Evolutionary conservation across 2,329 filamentous ascomycete genomes (phyloP), one percentile per base, ranked within the genome.

Genomic region (Nectriaceae sp.): DNA sequence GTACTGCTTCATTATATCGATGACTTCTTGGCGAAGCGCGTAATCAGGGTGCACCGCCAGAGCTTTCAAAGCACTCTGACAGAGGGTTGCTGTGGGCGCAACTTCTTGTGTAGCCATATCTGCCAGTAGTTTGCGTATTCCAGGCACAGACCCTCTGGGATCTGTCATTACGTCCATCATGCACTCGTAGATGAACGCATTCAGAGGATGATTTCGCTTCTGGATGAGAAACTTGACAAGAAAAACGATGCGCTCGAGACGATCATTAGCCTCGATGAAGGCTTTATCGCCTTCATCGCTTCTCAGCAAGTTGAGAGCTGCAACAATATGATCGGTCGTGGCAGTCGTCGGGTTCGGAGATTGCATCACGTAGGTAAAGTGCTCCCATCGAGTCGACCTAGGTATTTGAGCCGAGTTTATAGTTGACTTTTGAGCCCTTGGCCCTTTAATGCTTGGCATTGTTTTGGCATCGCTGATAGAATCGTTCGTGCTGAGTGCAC

Each of bases 11-110:
- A 94, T 90, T 47, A 86, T 84, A 46, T 82, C 73, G 33, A 97
- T 72, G 3, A 96, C 77, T 29, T 85, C 77, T 44, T 82, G 79
- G 29, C 91, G 84, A 20, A 94, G 72, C 5, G 90, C 57, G 59
- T 95, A 93, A 68, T 97, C 89, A 0, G 93, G 90, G 65, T 97
- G 94, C 8, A 94, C 82, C 1, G 89, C 83, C 20, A 97, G 75
- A 4, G 82, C 86, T 76, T 88, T 53, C 18, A 97, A 71, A 3
- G 87, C 82, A 52, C 82, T 82, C 66, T 92, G 85, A 60, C 89
- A 93, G 2, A 88, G 78, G 3, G 76, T 75, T 1, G 78, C 77
- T 56, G 90, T 88, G 6, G 83, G 76, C 36, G 80, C 71, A 38
- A 97, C 74, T 0, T 75, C 77, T 36, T 78, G 73, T 2, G 70